Evolutionary conservation across 2,329 filamentous ascomycete genomes (phyloP), one percentile per base, ranked within the genome.

Genomic region (Trichocomaceae sp.): DNA sequence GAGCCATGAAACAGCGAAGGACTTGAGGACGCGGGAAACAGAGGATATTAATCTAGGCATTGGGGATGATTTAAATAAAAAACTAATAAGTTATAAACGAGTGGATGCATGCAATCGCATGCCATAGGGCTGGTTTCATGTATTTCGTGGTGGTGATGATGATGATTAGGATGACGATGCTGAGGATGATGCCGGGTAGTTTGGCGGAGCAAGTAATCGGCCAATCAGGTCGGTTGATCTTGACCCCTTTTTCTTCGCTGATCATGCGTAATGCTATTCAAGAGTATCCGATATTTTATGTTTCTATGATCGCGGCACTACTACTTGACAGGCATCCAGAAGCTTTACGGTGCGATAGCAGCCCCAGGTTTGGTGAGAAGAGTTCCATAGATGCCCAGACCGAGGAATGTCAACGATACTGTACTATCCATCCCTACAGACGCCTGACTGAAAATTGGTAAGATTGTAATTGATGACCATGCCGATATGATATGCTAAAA

Each of bases 11-110:
- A 49, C n/a, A 22, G 33, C 9, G 20, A 56, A 10, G 29, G 37
- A 7, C 52, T 56, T 56, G 44, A 56, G 7, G 12, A 46, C 31
- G 15, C 54, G 54, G n/a, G 47, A 33, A 23, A 52, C 15, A 23
- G 54, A 49, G 44, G 51, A 47, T 39, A 53, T 53, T 47, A 52
- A 23, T 49, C 54, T 52, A 41, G 54, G 54, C 54, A 56, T 56
- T 50, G 33, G 19, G 3, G n/a, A 20, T 9, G 3, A 7, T 26
- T 26, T 2, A 33, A 44, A 12, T 7, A 51, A 44, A 0, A 26
- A 23, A 23, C n/a, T 17, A n/a, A 8, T 19, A 42, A 10, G 17
- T 17, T 41, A 19, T 19, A 22, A 42, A 42, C 39, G 39, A 42
- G 19, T 22, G 39, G 39, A 42, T 42, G 39, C 39, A 42, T 42